A percentile compares a stretch with the other conserved stretches of the same genome.
Evolutionary conservation across 2,329 filamentous ascomycete species (phyloP).

Genomic region (Diplodia sapinea): DNA sequence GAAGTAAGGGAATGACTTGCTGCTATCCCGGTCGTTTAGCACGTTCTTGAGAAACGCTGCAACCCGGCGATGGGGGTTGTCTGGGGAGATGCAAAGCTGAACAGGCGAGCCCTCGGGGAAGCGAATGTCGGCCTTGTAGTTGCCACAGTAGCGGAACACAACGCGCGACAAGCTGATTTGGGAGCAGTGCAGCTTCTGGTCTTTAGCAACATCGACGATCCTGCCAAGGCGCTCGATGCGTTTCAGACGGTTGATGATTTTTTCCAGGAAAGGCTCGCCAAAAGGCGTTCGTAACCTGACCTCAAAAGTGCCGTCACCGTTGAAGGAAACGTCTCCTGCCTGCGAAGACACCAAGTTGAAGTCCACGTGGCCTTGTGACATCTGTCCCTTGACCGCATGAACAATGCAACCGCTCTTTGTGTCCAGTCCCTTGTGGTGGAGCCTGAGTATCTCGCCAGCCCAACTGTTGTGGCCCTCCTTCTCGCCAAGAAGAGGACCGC

Average conservation of each 20-base stretch:
- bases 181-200: slow-evolving; percentile 63
- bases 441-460: slow-evolving; percentile 21
- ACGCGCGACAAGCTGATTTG: slow-evolving; percentile 67
- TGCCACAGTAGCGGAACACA: slow-evolving; percentile 68
- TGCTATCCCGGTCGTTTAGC: slow-evolving; percentile 59
- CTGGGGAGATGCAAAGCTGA: slow-evolving; percentile 61
- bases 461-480: slow-evolving; percentile 16
- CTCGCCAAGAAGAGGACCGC: slow-evolving; percentile 9
- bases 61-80: slow-evolving; percentile 72
- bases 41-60: slow-evolving; percentile 63
- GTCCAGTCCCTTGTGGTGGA: slow-evolving; percentile 41
- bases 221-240: slow-evolving; percentile 73
- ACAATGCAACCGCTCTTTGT: slow-evolving; percentile 42
- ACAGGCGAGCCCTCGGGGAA: slow-evolving; percentile 57
- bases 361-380: slow-evolving; percentile 42
- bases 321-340: slow-evolving; percentile 68
- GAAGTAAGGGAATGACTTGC: slow-evolving; percentile 59
- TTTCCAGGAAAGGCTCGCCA: slow-evolving; percentile 63
- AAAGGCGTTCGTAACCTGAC: slow-evolving; percentile 65
- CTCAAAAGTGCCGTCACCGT: slow-evolving; percentile 66
- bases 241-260: slow-evolving; percentile 66
- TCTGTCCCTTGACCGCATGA: slow-evolving; percentile 49
- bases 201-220: slow-evolving; percentile 70
- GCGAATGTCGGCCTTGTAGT: slow-evolving; percentile 64
- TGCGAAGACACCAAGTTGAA: slow-evolving; percentile 51